Conservation (phyloP, 2,329 filamentous ascomycete species). For the Fusarium redolens region DNA sequence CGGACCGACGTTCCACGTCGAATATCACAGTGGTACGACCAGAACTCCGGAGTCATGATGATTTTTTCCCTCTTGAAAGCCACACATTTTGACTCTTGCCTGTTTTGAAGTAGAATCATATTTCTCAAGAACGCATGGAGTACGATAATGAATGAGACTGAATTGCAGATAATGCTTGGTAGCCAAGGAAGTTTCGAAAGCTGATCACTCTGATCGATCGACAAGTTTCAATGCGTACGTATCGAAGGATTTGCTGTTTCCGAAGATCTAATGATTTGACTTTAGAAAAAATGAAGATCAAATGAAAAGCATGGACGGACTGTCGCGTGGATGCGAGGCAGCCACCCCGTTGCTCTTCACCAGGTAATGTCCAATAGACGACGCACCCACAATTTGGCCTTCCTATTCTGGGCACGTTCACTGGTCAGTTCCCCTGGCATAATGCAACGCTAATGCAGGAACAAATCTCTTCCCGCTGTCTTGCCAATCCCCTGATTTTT, state of each 20-base stretch:
- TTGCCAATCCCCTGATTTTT: conserved; percentile 24
- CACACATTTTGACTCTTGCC: neutral
- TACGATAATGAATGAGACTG: neutral
- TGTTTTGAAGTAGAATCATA: neutral
- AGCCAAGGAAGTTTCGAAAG: neutral
- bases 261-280: conserved; percentile 1
- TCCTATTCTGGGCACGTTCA: conserved; percentile 19
- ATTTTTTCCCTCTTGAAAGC: neutral
- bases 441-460: conserved; percentile 45
- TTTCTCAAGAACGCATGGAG: neutral
- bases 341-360: conserved; percentile 2
- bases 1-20: conserved; percentile 25
- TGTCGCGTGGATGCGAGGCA: conserved; percentile 20
- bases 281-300: neutral
- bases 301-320: conserved; percentile 12
- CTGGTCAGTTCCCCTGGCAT: conserved; percentile 33
- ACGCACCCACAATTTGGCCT: neutral
- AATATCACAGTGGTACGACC: neutral
- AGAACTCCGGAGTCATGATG: neutral
- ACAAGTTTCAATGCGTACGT: neutral
- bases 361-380: conserved; percentile 10
- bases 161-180: neutral
- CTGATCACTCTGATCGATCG: conserved; percentile 6
- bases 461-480: conserved; percentile 37
- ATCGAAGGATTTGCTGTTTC: conserved; percentile 3